A percentile compares a stretch with the other conserved stretches of the same genome.
Conservation (phyloP, 106 monocot species). For the Apostasia ramifera region DNA sequence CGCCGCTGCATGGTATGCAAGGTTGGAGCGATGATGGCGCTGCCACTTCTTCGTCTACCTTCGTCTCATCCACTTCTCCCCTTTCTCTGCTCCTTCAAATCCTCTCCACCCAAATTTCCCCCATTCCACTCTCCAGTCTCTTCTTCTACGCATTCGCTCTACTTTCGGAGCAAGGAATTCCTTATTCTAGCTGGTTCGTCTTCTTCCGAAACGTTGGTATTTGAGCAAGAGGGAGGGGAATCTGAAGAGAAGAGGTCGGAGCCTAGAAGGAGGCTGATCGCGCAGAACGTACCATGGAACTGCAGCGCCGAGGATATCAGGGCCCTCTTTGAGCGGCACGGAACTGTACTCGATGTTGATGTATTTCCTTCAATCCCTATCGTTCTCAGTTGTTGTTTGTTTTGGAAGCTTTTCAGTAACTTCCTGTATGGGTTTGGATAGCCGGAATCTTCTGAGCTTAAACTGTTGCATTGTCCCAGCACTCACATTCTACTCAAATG, state of each 20-base stretch:
- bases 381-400: too few relatives aligned
- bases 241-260: background rate
- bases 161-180: background rate
- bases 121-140: background rate
- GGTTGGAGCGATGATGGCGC: background rate
- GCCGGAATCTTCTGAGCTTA: too few relatives aligned
- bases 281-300: constrained; percentile 79
- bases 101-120: background rate
- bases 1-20: too few relatives aligned
- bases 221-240: constrained; percentile 1
- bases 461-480: too few relatives aligned
- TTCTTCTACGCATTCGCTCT: background rate
- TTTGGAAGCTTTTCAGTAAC: background rate
- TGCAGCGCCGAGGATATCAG: constrained; percentile 52
- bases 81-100: background rate
- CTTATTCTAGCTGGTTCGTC: background rate
- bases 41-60: background rate
- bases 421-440: background rate
- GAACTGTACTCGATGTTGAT: constrained; percentile 64
- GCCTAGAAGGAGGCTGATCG: constrained; percentile 48
- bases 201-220: background rate
- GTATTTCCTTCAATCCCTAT: constrained; percentile 8
- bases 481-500: too few relatives aligned
- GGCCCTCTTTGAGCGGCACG: constrained; percentile 54
- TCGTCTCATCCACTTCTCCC: background rate